phyloP scores from a whole-genome alignment of 768 basidiomycete species.

The Paxillus involutus region DNA sequence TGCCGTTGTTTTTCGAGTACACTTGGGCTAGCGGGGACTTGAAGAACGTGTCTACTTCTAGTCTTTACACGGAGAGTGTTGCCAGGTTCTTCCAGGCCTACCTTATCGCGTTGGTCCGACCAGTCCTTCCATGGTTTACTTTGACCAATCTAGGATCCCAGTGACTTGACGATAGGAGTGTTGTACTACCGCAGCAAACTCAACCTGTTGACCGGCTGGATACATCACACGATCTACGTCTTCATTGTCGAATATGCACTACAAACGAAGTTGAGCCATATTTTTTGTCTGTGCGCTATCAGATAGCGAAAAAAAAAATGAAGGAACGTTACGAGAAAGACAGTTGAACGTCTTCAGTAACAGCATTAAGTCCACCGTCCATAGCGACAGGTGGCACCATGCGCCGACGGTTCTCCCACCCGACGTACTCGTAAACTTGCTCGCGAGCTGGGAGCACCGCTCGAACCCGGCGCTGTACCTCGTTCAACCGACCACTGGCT shows the following conservation, averaged over 20 bases:
- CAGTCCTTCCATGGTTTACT: slow-evolving; percentile 7
- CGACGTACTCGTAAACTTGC: no score
- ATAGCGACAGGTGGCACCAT: no score
- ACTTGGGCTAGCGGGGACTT: slow-evolving; percentile 24
- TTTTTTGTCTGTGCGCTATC: slow-evolving; percentile 43
- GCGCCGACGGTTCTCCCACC: no score
- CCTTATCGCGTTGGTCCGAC: slow-evolving; percentile 34
- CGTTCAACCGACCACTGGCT: no score
- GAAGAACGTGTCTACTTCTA: slow-evolving; percentile 21
- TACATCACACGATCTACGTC: slow-evolving; percentile 47
- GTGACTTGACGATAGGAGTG: slow-evolving; percentile 46
- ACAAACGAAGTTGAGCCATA: slow-evolving; percentile 34
- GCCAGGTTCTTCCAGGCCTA: slow-evolving; percentile 48
- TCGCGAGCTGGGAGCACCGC: no score
- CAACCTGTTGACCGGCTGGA: slow-evolving; percentile 55
- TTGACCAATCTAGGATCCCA: slow-evolving; percentile 18
- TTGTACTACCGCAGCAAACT: slow-evolving; percentile 46
- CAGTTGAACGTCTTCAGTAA: no score
- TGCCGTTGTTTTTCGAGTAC: slow-evolving; percentile 39
- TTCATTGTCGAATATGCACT: slow-evolving; percentile 40
- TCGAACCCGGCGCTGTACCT: no score
- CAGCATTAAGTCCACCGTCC: no score
- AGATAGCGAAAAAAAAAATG: no score
- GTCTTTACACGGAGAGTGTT: slow-evolving; percentile 21
- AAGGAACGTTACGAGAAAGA: no score